Conservation (phyloP, 2,329 filamentous ascomycete species). For the Herpotrichia juniperi region DNA sequence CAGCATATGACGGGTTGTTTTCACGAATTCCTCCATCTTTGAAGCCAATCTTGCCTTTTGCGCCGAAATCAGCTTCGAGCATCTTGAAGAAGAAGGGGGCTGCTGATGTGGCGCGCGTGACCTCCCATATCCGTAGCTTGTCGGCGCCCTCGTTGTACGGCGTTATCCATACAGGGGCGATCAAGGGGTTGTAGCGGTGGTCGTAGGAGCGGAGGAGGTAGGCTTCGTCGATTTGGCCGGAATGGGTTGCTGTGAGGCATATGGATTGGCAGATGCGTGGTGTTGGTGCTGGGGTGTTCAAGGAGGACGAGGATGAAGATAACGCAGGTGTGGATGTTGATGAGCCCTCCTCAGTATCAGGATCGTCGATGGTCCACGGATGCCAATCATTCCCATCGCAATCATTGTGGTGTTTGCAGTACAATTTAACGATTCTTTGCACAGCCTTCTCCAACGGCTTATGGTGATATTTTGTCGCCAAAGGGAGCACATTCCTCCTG, state of each 20-base stretch:
- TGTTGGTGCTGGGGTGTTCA: conserved; percentile 18
- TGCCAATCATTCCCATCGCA: conserved; percentile 54
- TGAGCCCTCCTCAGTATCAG: conserved; percentile 9
- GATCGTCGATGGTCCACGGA: conserved; percentile 46
- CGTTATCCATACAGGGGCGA: conserved; percentile 53
- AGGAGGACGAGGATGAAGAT: neutral
- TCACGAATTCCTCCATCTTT: conserved; percentile 59
- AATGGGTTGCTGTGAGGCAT: conserved; percentile 57
- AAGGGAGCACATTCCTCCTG: conserved; percentile 49
- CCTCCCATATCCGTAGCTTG: conserved; percentile 57
- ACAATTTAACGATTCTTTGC: conserved; percentile 50
- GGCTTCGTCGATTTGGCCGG: conserved; percentile 53
- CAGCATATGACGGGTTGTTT: conserved; percentile 57
- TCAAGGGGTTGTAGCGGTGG: conserved; percentile 50
- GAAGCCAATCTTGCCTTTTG: conserved; percentile 49
- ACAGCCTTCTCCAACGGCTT: conserved; percentile 56
- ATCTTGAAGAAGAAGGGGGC: conserved; percentile 60
- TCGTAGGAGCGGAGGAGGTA: conserved; percentile 57
- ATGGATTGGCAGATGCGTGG: conserved; percentile 49
- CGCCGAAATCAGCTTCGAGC: conserved; percentile 50
- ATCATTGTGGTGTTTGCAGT: conserved; percentile 50
- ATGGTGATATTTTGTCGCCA: conserved; percentile 58
- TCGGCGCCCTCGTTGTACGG: conserved; percentile 56
- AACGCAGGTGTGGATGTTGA: neutral
- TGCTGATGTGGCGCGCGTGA: conserved; percentile 59